Base-by-base conservation (phyloP, 352 stramenopile genomes). In the Halophytophthora polymorphica region DNA sequence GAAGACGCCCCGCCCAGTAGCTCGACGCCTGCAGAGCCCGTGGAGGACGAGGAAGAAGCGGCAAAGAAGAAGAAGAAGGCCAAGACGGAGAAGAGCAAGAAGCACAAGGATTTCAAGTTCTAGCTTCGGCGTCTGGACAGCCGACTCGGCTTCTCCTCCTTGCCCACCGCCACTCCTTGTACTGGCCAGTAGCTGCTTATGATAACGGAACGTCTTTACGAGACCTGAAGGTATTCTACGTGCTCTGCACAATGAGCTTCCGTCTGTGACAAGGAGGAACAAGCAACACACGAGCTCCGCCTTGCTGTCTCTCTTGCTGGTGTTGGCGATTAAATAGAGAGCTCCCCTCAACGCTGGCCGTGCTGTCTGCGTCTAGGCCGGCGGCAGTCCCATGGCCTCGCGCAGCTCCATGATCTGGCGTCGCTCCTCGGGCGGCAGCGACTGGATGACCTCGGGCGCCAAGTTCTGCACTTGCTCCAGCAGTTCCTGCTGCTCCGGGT, bases 61-160 rank as follows among this genome's bases (percentile, higher is more conserved):
- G 57, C 68, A 23, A 78, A 73, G 49, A 87, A 87, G 66, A 88
- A 86, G 55, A 88, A 88, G 58, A 84, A 80, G 54, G 58, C 58
- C 45, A 88, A 90, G 68, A 79, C 65, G 3, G 75, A 90, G 44
- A 87, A 90, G 66, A 78, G 70, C 64, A 88, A 88, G 65, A 88
- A 88, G 54, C 74, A 83, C 64, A 91, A 91, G 62, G 77, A 89
- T 49, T 92, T 89, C 53, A 92, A 92, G 64, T 92, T 92, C 59
- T 92, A 85, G 60, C 50, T 54, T 42, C 40, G 56, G 42, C n/a
- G n/a, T n/a, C n/a, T n/a, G n/a, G n/a, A n/a, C n/a, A n/a, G n/a
- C n/a, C n/a, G n/a, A n/a, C n/a, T n/a, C n/a, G n/a, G n/a, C n/a
- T n/a, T n/a, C n/a, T n/a, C n/a, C n/a, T n/a, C n/a, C n/a, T n/a